These are phyloP conservation scores for Astrephomene gubernaculifera DNA, from an alignment of 139 green algal genomes.

Conservation along the genomic window DNA sequence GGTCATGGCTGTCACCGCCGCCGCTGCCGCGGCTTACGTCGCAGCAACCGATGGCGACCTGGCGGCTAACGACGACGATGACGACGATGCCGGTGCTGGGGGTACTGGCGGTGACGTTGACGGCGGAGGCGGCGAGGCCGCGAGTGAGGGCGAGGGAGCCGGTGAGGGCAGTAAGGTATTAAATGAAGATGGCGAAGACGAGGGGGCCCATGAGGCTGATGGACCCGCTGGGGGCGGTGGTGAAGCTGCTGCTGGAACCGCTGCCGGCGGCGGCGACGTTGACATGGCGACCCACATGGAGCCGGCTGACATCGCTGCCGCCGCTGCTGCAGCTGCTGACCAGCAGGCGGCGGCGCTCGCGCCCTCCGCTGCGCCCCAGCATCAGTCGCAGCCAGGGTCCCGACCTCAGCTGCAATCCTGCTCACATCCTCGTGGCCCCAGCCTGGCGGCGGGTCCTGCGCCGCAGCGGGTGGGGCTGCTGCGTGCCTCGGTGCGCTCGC, in stretches of 20 bases:
- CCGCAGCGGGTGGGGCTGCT: constrained; percentile 20
- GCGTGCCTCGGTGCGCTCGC: constrained; percentile 27
- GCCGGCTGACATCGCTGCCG: too few species aligned
- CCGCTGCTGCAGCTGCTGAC: constrained; percentile 4
- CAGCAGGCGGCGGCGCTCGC: not conserved
- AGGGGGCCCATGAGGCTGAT: not conserved
- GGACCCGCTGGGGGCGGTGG: not conserved
- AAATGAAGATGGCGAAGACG: not conserved
- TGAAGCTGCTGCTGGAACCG: not conserved
- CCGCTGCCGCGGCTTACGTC: too few species aligned
- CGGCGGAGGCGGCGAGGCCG: too few species aligned
- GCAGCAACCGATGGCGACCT: too few species aligned
- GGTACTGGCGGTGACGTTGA: too few species aligned
- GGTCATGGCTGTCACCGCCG: too few species aligned
- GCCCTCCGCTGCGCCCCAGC: not conserved
- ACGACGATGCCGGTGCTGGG: too few species aligned
- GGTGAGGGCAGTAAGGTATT: not conserved
- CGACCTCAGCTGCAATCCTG: too few species aligned
- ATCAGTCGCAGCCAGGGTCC: not conserved
- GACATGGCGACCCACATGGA: too few species aligned
- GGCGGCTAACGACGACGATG: too few species aligned
- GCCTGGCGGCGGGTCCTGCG: not conserved
- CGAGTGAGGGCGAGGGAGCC: not conserved
- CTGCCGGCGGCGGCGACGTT: constrained; percentile 15
- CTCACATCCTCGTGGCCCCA: not conserved